phyloP scores from a whole-genome alignment of 139 green algal species.

The Trebouxia sp. region DNA sequence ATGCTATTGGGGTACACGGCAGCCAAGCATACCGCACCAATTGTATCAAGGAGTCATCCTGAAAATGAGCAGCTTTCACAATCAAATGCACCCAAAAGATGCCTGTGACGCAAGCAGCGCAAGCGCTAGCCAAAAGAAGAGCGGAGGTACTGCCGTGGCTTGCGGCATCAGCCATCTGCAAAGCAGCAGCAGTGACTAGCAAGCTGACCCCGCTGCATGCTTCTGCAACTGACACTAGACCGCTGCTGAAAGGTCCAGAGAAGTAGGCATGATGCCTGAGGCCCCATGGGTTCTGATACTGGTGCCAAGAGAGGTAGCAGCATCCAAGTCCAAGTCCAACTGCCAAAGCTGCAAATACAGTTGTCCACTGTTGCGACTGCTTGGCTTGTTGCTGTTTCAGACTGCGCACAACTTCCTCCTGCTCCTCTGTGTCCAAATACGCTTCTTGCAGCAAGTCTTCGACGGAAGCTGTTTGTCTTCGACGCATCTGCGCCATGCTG shows the following conservation, averaged over 20 bases:
- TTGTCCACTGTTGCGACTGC: background rate
- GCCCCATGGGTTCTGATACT: background rate
- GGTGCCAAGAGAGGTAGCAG: background rate
- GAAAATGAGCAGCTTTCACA: background rate
- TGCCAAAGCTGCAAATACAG: background rate
- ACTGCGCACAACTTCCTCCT: background rate
- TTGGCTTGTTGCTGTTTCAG: constrained; percentile 3
- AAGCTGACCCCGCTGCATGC: background rate
- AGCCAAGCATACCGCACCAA: background rate
- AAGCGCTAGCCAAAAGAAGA: background rate
- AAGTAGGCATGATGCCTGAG: constrained; percentile 7
- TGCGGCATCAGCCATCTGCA: background rate
- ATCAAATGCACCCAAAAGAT: background rate
- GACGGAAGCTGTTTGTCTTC: background rate
- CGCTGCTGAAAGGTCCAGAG: background rate
- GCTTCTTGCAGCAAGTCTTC: background rate
- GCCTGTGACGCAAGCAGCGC: background rate
- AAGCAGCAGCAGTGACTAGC: background rate
- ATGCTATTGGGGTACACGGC: background rate
- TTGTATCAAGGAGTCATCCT: background rate
- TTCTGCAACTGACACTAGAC: background rate
- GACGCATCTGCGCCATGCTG: constrained; percentile 7
- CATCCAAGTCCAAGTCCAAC: background rate
- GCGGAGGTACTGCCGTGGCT: background rate
- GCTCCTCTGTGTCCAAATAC: background rate